Evolutionary conservation across 805 yeast genomes (phyloP).

Genomic region (Spathaspora arborariae): DNA sequence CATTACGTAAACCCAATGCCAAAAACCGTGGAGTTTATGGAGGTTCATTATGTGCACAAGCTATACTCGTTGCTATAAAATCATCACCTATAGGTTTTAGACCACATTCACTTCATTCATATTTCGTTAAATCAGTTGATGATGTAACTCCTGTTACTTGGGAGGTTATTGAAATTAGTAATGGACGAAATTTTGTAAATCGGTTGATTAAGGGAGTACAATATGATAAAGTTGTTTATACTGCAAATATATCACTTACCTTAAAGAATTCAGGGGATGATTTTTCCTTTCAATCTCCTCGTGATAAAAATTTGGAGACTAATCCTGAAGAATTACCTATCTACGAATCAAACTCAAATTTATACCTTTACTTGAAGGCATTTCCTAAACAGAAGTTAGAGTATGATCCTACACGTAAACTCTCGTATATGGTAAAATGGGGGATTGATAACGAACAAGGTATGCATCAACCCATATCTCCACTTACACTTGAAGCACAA

Average conservation of each 20-base stretch:
- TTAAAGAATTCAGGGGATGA: conserved; percentile 26
- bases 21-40: conserved; percentile 38
- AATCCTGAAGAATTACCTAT: conserved; percentile 11
- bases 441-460: conserved; percentile 16
- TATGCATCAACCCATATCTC: conserved; percentile 9
- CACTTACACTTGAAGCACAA: conserved; percentile 19
- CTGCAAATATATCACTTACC: conserved; percentile 33
- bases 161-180: conserved; percentile 28
- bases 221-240: conserved; percentile 19
- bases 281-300: conserved; percentile 29
- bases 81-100: conserved; percentile 24
- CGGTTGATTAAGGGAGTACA: conserved; percentile 27
- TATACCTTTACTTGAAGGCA: conserved; percentile 10
- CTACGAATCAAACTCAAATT: conserved; percentile 5
- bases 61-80: conserved; percentile 35
- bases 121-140: conserved; percentile 21
- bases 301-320: conserved; percentile 25
- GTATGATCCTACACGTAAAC: conserved; percentile 21
- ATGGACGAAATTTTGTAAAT: conserved; percentile 35
- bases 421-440: conserved; percentile 23
- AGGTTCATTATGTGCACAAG: conserved; percentile 38
- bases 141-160: conserved; percentile 19
- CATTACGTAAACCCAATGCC: conserved; percentile 27
- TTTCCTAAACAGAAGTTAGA: conserved; percentile 9
- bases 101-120: conserved; percentile 35